A percentile compares a stretch with the other conserved stretches of the same genome.
phyloP scores from a whole-genome alignment of 345 rosid genomes.

The Camelina neglecta region DNA sequence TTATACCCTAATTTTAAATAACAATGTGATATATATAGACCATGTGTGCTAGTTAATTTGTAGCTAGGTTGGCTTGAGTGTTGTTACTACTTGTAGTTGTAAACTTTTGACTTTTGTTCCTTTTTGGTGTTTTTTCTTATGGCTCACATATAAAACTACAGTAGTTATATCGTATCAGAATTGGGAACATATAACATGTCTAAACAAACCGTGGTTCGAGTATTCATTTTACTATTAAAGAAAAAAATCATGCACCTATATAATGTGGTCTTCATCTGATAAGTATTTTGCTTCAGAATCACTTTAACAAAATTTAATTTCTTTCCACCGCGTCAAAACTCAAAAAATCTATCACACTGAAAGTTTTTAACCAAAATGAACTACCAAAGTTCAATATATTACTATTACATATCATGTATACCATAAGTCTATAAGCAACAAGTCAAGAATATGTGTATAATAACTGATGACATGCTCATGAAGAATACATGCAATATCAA shows the following conservation, averaged over 20 bases:
- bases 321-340: not conserved
- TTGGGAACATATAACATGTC: not conserved
- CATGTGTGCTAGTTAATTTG: conserved; percentile 10
- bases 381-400: not conserved
- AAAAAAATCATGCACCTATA: not conserved
- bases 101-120: not conserved
- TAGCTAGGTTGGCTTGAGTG: conserved; percentile 21
- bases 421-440: conserved; percentile 2
- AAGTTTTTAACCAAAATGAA: not conserved
- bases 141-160: not conserved
- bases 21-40: not conserved
- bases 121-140: not conserved
- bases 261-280: not conserved
- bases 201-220: not conserved
- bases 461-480: conserved; percentile 4
- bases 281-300: conserved; percentile 21
- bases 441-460: conserved; percentile 17
- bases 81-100: conserved; percentile 15
- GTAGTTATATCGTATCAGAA: not conserved
- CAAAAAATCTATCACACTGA: not conserved
- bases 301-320: conserved; percentile 17
- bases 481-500: conserved; percentile 36
- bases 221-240: not conserved
- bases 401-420: not conserved
- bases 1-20: conserved; percentile 3